Evolutionary conservation across 768 basidiomycete genomes (phyloP).

Genomic region (Crucibulum laeve): DNA sequence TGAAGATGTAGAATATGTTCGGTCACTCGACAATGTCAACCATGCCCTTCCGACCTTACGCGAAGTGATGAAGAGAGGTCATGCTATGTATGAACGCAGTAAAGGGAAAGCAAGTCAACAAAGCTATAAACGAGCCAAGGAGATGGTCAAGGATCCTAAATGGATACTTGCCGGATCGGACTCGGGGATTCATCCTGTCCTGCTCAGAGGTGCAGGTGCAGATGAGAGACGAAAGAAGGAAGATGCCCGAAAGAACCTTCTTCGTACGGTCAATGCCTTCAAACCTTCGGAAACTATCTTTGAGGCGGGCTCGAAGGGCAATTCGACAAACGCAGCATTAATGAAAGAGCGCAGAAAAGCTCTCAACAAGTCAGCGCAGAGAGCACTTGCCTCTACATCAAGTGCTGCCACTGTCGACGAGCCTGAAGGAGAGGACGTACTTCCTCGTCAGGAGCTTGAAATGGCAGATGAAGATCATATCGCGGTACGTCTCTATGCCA

Average conservation of each 20-base stretch:
- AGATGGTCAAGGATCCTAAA: constrained; percentile 67
- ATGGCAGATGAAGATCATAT: constrained; percentile 82
- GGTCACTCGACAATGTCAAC: constrained; percentile 58
- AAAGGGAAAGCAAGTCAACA: constrained; percentile 85
- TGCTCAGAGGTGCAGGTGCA: constrained; percentile 36
- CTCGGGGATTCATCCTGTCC: constrained; percentile 69
- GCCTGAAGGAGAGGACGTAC: constrained; percentile 28
- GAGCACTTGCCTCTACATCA: constrained; percentile 32
- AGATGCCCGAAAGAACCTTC: constrained; percentile 56
- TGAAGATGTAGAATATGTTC: constrained; percentile 78
- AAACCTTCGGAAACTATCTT: constrained; percentile 87
- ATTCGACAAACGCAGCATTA: constrained; percentile 54
- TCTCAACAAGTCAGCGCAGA: constrained; percentile 57
- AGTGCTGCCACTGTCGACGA: constrained; percentile 27
- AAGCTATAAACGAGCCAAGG: constrained; percentile 87
- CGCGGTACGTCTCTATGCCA: constrained; percentile 42
- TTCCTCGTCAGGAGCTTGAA: constrained; percentile 34
- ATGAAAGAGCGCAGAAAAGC: constrained; percentile 90
- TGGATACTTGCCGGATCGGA: constrained; percentile 69
- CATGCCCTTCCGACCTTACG: constrained; percentile 62
- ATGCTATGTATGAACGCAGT: constrained; percentile 91
- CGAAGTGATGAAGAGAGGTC: constrained; percentile 85
- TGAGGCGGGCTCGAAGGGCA: constrained; percentile 78
- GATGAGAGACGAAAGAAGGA: constrained; percentile 37
- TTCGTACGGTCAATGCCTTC: constrained; percentile 78